phyloP scores from a whole-genome alignment of 2,329 filamentous ascomycete species.

The Aspergillus brunneoviolaceus region DNA sequence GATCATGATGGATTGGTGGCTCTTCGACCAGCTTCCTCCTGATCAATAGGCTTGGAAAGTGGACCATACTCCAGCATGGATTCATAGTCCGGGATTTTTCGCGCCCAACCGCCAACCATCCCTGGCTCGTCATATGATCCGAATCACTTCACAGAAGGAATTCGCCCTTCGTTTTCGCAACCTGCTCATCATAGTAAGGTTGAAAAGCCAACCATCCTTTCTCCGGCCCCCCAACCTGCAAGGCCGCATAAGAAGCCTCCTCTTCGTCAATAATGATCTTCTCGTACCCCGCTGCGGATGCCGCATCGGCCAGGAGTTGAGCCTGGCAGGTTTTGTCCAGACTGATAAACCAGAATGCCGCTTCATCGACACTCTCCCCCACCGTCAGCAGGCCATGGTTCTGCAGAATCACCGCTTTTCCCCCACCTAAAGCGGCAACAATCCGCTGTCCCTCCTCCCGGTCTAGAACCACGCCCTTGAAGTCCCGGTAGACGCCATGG shows the following conservation, averaged over 20 bases:
- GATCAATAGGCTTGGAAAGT: neutral
- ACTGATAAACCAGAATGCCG: conserved; percentile 67
- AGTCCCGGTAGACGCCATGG: conserved; percentile 17
- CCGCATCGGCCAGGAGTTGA: conserved; percentile 68
- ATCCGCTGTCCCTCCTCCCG: conserved; percentile 64
- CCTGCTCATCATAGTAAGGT: conserved; percentile 14
- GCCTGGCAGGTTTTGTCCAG: conserved; percentile 69
- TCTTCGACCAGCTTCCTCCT: no score
- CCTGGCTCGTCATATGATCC: neutral
- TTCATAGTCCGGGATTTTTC: neutral
- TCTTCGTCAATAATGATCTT: conserved; percentile 59
- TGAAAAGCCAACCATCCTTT: conserved; percentile 15
- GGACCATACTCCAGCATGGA: neutral
- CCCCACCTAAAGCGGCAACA: conserved; percentile 62
- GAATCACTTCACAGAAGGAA: neutral
- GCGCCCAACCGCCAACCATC: neutral
- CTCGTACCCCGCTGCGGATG: conserved; percentile 52
- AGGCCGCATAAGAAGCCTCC: conserved; percentile 37
- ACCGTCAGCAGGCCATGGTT: conserved; percentile 74
- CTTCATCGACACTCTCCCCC: conserved; percentile 71
- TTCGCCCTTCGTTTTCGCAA: conserved; percentile 1
- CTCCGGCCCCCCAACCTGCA: conserved; percentile 11
- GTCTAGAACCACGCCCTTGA: conserved; percentile 49
- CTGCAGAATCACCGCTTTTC: conserved; percentile 62
- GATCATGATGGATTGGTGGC: neutral